Evolutionary conservation across 2,329 filamentous ascomycete genomes (phyloP), one percentile per base, ranked within the genome.

Genomic region (Lecanicillium sp.): DNA sequence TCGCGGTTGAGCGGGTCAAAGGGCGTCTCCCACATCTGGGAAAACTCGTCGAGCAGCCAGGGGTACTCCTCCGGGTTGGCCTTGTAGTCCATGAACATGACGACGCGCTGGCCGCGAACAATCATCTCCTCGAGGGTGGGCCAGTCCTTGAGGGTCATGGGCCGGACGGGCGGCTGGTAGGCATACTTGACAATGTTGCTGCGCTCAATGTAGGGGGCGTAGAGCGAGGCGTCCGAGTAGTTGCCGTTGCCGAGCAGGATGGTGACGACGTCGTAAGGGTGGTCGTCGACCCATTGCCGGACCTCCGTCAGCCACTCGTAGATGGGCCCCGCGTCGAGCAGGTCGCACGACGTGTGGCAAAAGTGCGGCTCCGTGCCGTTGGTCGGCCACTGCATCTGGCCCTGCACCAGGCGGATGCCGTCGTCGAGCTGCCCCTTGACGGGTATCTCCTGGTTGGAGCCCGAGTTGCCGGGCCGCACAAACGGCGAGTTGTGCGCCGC

Each of bases 201-300:
- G 39, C 73, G 65, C 55, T 84, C 67, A 47, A 96, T 81, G 25
- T 78, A 79, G 0, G 71, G 71, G 5, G 72, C 77, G 57, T 86
- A 95, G 1, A 83, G 68, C 4, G 68, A 64, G 2, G 74, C 66
- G 4, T 59, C 46, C n/a, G 81, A 79, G 55, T 83, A 84, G 62
- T 88, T 84, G 51, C 77, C 81, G 58, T 96, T 96, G 41, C 81
- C 87, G 36, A 96, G 79, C 14, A 96, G 69, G 46, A 96, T 80
- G 2, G 87, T 89, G 18, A 96, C 76, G 2, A 96, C 84, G 47
- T 96, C 89, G 62, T 87, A 90, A 0, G 87, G 88, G 49, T 96
- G 79, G 1, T 55, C 50, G 6, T 73, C 70, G 3, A 96, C 77
- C 89, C 89, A 96, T 31, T 66, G 58, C 27, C 69, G 70, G 11